These are phyloP conservation scores for Microdochium bolleyi DNA, from an alignment of 2,329 filamentous ascomycete species.

Conservation along the genomic window DNA sequence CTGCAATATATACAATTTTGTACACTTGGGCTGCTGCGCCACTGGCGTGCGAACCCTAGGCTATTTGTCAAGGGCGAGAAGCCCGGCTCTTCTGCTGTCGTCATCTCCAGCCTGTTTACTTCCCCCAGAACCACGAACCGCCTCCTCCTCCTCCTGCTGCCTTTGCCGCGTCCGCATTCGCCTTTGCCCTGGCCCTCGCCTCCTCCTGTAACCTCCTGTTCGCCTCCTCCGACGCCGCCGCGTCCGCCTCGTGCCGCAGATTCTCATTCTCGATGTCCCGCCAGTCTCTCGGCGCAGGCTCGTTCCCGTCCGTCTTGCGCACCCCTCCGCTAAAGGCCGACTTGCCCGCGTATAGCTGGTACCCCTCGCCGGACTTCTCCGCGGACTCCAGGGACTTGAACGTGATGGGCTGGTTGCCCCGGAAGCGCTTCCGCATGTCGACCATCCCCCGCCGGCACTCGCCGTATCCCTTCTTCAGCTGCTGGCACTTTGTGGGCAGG, in stretches of 20 bases:
- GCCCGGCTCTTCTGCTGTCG: too few species aligned
- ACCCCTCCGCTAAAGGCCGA: slow-evolving; percentile 59
- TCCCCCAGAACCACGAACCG: background rate
- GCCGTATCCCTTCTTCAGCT: slow-evolving; percentile 85
- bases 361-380: slow-evolving; percentile 48
- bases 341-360: slow-evolving; percentile 74
- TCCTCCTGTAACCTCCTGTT: background rate
- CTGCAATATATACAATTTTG: too few species aligned
- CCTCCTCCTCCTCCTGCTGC: background rate
- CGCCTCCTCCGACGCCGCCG: background rate
- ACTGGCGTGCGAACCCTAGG: too few species aligned
- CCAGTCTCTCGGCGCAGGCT: slow-evolving; percentile 53
- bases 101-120: too few species aligned
- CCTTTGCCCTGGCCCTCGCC: background rate
- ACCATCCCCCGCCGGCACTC: slow-evolving; percentile 95
- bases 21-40: background rate
- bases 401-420: slow-evolving; percentile 81
- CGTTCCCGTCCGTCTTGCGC: slow-evolving; percentile 60
- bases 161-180: background rate
- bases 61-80: too few species aligned
- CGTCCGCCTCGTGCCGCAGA: background rate
- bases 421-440: slow-evolving; percentile 97
- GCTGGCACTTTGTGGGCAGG: slow-evolving; percentile 81
- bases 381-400: slow-evolving; percentile 53
- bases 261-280: slow-evolving; percentile 58